A percentile compares a stretch with the other conserved stretches of the same genome.
Conservation (phyloP, 2,329 filamentous ascomycete species). For the Coleophoma eucalyptorum region DNA sequence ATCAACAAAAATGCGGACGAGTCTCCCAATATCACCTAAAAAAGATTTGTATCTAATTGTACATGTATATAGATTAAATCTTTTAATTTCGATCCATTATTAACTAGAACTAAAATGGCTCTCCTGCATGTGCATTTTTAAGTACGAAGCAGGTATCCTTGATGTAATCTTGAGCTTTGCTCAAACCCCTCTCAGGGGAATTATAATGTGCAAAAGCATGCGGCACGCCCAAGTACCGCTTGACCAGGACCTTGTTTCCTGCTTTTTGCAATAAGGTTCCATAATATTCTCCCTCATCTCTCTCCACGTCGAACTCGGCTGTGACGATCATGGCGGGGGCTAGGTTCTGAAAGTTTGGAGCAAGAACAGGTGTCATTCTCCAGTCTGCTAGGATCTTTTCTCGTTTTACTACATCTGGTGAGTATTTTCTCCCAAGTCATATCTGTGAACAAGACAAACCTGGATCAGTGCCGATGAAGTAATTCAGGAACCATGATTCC, state of each 20-base stretch:
- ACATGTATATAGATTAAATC: too few relatives aligned
- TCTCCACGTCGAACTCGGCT: conserved; percentile 30
- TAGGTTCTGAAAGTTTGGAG: conserved; percentile 22
- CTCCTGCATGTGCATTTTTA: background rate
- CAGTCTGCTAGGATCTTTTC: background rate
- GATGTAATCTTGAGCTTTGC: conserved; percentile 24
- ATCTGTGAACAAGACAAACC: conserved; percentile 8
- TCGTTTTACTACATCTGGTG: background rate
- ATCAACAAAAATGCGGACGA: background rate
- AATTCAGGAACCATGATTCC: conserved; percentile 28
- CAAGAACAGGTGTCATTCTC: conserved; percentile 14
- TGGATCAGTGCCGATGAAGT: conserved; percentile 25
- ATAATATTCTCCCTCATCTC: conserved; percentile 29
- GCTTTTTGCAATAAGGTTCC: conserved; percentile 15
- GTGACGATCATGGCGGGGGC: conserved; percentile 28
- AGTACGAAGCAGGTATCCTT: conserved; percentile 14
- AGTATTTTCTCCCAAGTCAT: too few relatives aligned
- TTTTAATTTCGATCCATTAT: too few relatives aligned
- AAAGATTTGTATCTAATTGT: too few relatives aligned
- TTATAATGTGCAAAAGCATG: conserved; percentile 29
- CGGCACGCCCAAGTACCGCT: conserved; percentile 23
- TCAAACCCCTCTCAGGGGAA: conserved; percentile 20
- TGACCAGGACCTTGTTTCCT: conserved; percentile 22
- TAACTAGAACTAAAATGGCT: too few relatives aligned
- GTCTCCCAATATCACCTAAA: too few relatives aligned